Conservation (phyloP, 495 filamentous ascomycete species). For the Penicillium parvum region DNA sequence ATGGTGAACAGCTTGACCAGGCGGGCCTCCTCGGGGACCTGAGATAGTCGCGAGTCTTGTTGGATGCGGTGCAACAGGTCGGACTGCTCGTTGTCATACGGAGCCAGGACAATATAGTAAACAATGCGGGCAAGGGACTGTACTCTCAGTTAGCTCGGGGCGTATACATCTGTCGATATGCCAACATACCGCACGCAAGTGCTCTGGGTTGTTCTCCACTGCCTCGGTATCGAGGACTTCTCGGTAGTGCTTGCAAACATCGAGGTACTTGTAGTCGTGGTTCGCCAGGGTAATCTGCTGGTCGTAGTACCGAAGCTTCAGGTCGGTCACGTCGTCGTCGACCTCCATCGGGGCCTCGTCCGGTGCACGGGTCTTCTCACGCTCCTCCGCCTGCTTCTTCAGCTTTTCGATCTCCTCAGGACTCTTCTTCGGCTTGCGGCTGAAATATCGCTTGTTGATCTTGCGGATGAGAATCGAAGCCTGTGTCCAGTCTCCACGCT, state of each 20-base stretch:
- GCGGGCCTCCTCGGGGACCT: slow-evolving; percentile 67
- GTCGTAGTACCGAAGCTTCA: slow-evolving; percentile 94
- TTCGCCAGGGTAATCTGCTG: slow-evolving; percentile 93
- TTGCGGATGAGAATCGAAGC: slow-evolving; percentile 91
- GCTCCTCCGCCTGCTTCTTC: slow-evolving; percentile 75
- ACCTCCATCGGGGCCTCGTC: slow-evolving; percentile 73
- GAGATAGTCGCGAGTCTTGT: slow-evolving; percentile 57
- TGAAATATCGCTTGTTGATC: slow-evolving; percentile 90
- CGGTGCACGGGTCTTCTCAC: slow-evolving; percentile 61
- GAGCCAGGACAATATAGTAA: slow-evolving; percentile 94
- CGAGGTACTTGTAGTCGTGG: slow-evolving; percentile 94
- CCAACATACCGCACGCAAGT: slow-evolving; percentile 75
- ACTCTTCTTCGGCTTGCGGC: slow-evolving; percentile 83
- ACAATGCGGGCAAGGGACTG: slow-evolving; percentile 87
- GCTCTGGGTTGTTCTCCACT: slow-evolving; percentile 80
- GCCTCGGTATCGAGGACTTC: slow-evolving; percentile 94
- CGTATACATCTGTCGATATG: too few species aligned
- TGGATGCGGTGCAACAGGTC: slow-evolving; percentile 93
- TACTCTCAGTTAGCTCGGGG: background rate
- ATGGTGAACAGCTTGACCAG: slow-evolving; percentile 92
- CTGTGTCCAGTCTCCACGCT: slow-evolving; percentile 93
- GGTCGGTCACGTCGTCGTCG: slow-evolving; percentile 88
- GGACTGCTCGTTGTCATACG: slow-evolving; percentile 97
- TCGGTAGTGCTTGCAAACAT: slow-evolving; percentile 94
- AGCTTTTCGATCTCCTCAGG: slow-evolving; percentile 84